A percentile compares a stretch with the other conserved stretches of the same genome.
Conservation (phyloP, 768 basidiomycete genomes). For the Suillus weaverae region DNA sequence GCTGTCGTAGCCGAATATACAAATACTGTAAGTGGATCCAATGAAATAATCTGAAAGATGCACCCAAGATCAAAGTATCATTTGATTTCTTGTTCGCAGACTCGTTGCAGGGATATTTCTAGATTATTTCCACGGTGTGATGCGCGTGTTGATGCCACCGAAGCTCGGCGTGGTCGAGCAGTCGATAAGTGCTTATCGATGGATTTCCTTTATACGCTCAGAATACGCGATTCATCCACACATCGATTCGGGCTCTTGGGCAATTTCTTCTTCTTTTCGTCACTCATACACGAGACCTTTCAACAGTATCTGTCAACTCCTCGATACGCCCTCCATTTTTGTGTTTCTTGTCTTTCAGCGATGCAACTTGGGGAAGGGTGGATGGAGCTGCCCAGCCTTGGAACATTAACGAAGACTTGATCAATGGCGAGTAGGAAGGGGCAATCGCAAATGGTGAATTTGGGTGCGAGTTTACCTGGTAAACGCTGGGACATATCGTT, state of each 20-base stretch:
- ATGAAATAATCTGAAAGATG: neutral
- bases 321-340: neutral
- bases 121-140: neutral
- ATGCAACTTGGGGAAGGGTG: too few species aligned
- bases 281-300: neutral
- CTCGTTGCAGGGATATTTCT: neutral
- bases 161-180: neutral
- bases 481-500: too few species aligned
- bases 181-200: neutral
- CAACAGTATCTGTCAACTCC: neutral
- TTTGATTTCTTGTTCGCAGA: neutral
- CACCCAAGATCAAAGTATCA: neutral
- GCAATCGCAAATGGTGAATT: too few species aligned
- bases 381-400: too few species aligned
- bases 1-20: neutral
- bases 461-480: too few species aligned
- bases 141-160: neutral
- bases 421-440: too few species aligned
- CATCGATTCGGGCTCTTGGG: neutral
- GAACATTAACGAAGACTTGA: too few species aligned
- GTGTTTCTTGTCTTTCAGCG: neutral
- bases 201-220: neutral
- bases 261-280: neutral
- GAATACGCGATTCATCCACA: neutral
- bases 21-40: neutral